Evolutionary conservation across 192 early-diverging fungal species (phyloP).

Genomic region (Dissophora globulifera): DNA sequence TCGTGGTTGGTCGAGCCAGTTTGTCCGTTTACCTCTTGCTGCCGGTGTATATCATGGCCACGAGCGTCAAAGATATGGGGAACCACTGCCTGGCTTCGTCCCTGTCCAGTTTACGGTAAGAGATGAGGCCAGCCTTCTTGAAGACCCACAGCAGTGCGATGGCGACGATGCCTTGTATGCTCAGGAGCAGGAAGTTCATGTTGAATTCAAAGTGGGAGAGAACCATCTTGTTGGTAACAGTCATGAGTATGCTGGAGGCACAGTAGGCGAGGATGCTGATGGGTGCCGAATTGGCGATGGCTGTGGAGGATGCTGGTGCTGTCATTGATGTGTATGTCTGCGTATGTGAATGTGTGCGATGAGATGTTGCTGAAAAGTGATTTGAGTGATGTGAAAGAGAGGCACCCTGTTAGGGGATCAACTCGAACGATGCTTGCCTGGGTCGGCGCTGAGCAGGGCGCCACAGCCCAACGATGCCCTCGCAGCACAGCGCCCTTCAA

Average conservation of each 20-base stretch:
- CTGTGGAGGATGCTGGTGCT: not conserved
- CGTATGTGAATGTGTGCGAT: too few relatives aligned
- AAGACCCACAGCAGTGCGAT: slow-evolving; percentile 65
- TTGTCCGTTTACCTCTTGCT: slow-evolving; percentile 90
- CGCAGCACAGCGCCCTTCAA: too few relatives aligned
- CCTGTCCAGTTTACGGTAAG: slow-evolving; percentile 73
- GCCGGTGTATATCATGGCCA: slow-evolving; percentile 97
- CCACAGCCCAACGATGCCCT: too few relatives aligned
- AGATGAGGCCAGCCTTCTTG: slow-evolving; percentile 65
- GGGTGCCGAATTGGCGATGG: slow-evolving; percentile 49
- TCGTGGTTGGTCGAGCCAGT: too few relatives aligned
- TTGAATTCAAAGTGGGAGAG: slow-evolving; percentile 82
- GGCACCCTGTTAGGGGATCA: too few relatives aligned
- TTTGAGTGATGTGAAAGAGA: too few relatives aligned
- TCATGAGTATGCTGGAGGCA: slow-evolving; percentile 88
- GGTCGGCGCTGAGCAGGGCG: too few relatives aligned
- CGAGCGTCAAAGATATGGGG: slow-evolving; percentile 84
- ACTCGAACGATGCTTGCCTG: too few relatives aligned
- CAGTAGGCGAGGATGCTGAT: slow-evolving; percentile 90
- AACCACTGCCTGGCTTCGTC: slow-evolving; percentile 80
- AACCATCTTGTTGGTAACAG: slow-evolving; percentile 90
- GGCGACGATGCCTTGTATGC: slow-evolving; percentile 72
- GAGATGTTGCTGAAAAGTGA: too few relatives aligned
- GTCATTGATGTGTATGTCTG: too few relatives aligned
- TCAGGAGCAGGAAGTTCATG: slow-evolving; percentile 86